Conservation (phyloP, 2,329 filamentous ascomycete species). For the Fusarium irregulare region DNA sequence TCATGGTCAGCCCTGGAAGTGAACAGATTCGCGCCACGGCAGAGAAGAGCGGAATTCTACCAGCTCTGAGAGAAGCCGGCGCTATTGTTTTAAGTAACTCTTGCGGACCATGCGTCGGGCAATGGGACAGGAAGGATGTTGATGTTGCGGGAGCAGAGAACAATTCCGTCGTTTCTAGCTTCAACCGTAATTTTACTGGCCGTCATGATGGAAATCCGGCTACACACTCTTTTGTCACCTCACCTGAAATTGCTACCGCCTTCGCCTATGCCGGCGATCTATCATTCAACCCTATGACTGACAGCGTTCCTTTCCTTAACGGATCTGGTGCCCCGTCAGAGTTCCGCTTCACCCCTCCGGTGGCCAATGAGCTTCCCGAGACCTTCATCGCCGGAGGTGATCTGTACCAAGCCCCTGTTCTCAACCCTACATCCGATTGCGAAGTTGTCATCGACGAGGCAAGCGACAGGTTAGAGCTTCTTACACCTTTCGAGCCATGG, state of each 20-base stretch:
- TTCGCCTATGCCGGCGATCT: constrained; percentile 92
- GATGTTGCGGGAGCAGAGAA: constrained; percentile 72
- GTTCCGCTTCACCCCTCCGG: not conserved
- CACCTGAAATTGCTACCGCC: constrained; percentile 94
- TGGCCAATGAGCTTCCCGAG: not conserved
- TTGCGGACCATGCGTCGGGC: constrained; percentile 69
- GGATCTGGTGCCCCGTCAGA: constrained; percentile 55
- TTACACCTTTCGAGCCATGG: constrained; percentile 46
- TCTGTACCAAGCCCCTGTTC: not conserved
- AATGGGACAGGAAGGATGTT: constrained; percentile 89
- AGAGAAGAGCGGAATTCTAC: constrained; percentile 85
- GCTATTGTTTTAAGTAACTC: constrained; percentile 73
- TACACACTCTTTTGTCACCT: constrained; percentile 73
- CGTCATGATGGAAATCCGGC: constrained; percentile 55
- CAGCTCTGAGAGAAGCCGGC: constrained; percentile 95
- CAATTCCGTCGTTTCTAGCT: constrained; percentile 89
- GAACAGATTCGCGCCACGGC: constrained; percentile 97
- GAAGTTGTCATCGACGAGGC: constrained; percentile 34
- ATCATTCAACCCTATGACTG: constrained; percentile 95
- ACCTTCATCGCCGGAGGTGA: not conserved
- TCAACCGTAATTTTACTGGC: constrained; percentile 58
- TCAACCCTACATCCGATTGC: not conserved
- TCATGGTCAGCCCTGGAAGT: constrained; percentile 94
- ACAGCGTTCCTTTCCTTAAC: constrained; percentile 73
- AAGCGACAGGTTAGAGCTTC: constrained; percentile 48